These are phyloP conservation scores for Chondrostereum purpureum DNA, from an alignment of 1,284 basidiomycete species.

Conservation along the genomic window DNA sequence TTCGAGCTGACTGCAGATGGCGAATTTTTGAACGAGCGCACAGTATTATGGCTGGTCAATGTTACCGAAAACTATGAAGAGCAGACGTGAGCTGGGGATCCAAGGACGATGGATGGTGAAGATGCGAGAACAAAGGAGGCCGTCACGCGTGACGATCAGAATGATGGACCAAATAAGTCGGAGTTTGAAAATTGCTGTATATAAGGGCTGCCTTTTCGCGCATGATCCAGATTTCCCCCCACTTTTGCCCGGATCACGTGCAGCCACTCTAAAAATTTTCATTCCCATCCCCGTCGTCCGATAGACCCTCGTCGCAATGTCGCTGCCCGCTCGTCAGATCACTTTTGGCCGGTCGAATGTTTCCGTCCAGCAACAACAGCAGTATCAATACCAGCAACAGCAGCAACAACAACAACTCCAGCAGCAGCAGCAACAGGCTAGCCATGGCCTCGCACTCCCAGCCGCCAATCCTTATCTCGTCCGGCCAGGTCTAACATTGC, in stretches of 20 bases:
- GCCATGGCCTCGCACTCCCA: slow-evolving; percentile 41
- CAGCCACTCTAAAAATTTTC: not conserved
- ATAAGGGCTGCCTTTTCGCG: not conserved
- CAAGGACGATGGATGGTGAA: not conserved
- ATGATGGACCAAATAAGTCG: not conserved
- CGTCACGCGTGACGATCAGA: not conserved
- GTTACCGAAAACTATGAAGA: too few relatives aligned
- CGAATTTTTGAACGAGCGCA: too few relatives aligned
- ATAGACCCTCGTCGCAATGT: slow-evolving; percentile 20
- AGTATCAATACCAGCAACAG: slow-evolving; percentile 37
- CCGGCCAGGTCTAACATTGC: slow-evolving; percentile 33
- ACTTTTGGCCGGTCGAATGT: slow-evolving; percentile 63
- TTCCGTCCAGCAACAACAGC: slow-evolving; percentile 35
- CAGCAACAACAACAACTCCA: slow-evolving; percentile 33
- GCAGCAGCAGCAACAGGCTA: slow-evolving; percentile 30
- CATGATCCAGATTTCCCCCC: not conserved
- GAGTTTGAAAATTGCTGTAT: not conserved
- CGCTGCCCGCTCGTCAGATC: slow-evolving; percentile 69
- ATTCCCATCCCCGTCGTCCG: not conserved
- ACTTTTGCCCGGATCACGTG: not conserved
- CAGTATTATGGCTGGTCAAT: too few relatives aligned
- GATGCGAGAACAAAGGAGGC: not conserved
- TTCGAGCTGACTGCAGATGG: too few relatives aligned
- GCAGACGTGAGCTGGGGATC: too few relatives aligned
- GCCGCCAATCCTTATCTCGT: slow-evolving; percentile 28